Base-by-base conservation (phyloP, 73 alveolate species). In the Uronychia setigera region DNA sequence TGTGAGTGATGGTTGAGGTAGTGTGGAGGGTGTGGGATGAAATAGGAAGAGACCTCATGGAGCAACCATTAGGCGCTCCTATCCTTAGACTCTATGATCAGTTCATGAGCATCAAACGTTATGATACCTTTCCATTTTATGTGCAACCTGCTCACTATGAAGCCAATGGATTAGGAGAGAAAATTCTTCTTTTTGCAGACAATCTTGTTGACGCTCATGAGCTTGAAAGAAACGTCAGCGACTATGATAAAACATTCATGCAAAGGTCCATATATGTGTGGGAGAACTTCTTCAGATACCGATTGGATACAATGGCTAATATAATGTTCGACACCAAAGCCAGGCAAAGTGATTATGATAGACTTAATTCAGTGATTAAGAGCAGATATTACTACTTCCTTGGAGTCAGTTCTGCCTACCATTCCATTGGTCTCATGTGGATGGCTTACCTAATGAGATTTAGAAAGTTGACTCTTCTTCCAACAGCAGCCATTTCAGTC, bases 151-250 rank as follows among this genome's bases (percentile, higher is more conserved):
- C 77, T 25, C 84, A 82, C 31, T 83, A 77, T 31, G 26, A 33
- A 28, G 59, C 76, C 80, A 84, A 57, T 35, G 86, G 83, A 29
- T 46, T 59, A 30, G 87, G 83, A 35, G 88, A 88, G 35, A 82
- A 87, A 13, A 29, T 88, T 29, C 32, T 88, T 46, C 34, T 78
- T 1, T 82, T 83, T 77, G 34, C 83, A 13, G 91, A 88, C 74
- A 32, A 87, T 83, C 79, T 83, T n/a, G 87, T 88, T 58, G 94
- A 88, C 84, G 88, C 88, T 33, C 94, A 88, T 76, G 94, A 82
- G 30, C 77, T 76, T 26, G 94, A 88, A 46, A 82, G 91, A 76
- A 82, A 82, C 59, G 76, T 29, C 32, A 19, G 26, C 58, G 94
- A 88, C 58, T n/a, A 0, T 11, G 32, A 31, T 35, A 30, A 78